Percentiles rank a stretch among this genome's conserved stretches.
Evolutionary conservation across 169 alveolate species (phyloP).

Genomic region (Fabrea salina): DNA sequence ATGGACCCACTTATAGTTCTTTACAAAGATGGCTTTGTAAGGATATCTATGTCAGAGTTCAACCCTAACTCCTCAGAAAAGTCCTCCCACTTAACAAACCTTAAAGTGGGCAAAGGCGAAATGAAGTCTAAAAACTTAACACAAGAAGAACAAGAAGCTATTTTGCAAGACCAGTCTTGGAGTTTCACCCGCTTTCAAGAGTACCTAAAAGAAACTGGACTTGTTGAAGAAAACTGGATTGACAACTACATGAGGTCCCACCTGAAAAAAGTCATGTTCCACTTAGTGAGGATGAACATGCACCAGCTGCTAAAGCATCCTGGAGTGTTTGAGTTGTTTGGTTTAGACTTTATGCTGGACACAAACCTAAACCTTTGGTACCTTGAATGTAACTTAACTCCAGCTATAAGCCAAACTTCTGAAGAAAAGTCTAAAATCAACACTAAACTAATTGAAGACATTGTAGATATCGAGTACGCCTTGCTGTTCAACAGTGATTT

Average conservation of each 20-base stretch:
- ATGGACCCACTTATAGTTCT: conserved; percentile 46
- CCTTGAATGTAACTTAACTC: background rate
- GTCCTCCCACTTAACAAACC: background rate
- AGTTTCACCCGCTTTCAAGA: background rate
- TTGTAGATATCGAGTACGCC: background rate
- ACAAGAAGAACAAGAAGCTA: background rate
- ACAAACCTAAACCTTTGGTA: conserved; percentile 13
- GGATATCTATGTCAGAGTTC: conserved; percentile 22
- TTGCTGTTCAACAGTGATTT: background rate
- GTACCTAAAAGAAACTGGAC: background rate
- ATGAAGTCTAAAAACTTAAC: background rate
- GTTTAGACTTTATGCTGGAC: conserved; percentile 9
- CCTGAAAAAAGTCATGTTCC: background rate
- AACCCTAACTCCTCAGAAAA: background rate
- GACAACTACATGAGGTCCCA: background rate
- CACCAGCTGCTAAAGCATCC: background rate
- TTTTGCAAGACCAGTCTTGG: background rate
- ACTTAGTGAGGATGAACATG: background rate
- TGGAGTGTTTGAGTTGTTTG: conserved; percentile 15
- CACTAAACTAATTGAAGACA: background rate
- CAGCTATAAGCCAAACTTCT: background rate
- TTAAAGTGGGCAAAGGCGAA: background rate
- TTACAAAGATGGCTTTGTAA: conserved; percentile 43
- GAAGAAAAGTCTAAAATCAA: background rate
- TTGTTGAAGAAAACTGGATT: background rate